Base-by-base conservation (phyloP, 2,329 filamentous ascomycete species). In the Orbilia quercus region DNA sequence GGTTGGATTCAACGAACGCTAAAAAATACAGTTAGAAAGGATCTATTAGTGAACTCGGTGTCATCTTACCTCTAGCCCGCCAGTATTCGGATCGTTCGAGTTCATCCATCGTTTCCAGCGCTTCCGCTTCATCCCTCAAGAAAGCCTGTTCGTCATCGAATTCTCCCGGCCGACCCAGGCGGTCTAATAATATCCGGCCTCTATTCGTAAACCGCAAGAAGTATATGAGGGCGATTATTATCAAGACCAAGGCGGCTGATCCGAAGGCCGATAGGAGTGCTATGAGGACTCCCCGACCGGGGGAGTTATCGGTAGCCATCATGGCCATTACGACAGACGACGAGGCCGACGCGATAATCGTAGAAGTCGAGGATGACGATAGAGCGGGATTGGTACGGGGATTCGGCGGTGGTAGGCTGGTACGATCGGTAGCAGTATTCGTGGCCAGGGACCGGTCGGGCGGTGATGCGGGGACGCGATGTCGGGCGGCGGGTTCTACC, bases 81-180 rank as follows among this genome's bases (percentile, higher is more conserved):
- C 96, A 81, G 81, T 99, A 99, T 80, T 99, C 95, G 40, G 89
- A 89, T 80, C 91, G 85, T 79, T 93, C 88, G 82, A 97, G 85
- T 78, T 98, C 95, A 80, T 97, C 93, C 95, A 99, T 99, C 67
- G 87, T 86, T 83, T 96, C 94, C 80, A 99, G 83, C 69, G 95
- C 95, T 81, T 97, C 92, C 36, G 91, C 92, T 86, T 99, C 95
- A 81, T 98, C 95, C 79, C 91, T 89, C 76, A 89, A 86, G 83
- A 96, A 97, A 9, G 92, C 91, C 82, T 98, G 94, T 81, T 98
- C 95, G 82, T 99, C 95, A 80, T 99, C 95, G 81, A 92, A 99
- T 82, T 98, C 95, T 78, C 95, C 95, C 0, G 95, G 95, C 72
- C 94, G 86, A 48, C 92, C 92, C 80, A 99, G 90, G 76, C 94